These are phyloP conservation scores for Apostasia ramifera DNA, from an alignment of 106 monocot species.

Conservation along the genomic window DNA sequence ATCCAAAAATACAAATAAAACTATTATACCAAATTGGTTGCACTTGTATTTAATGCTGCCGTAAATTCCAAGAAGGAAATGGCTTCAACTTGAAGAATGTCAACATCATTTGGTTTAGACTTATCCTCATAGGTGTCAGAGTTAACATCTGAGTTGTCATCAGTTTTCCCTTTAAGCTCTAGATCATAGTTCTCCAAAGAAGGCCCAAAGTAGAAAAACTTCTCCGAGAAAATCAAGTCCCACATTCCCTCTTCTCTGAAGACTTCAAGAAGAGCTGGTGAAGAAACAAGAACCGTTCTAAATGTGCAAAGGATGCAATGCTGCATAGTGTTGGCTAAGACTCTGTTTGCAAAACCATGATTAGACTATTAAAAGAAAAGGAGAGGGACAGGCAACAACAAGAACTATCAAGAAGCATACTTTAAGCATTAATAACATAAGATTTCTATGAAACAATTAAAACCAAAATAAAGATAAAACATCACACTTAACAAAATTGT, in stretches of 20 bases:
- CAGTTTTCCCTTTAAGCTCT: constrained; percentile 4
- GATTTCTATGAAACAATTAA: too few relatives aligned
- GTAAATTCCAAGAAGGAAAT: constrained; percentile 95
- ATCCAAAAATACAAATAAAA: background rate
- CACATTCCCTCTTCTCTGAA: constrained; percentile 91
- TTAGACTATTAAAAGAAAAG: too few relatives aligned
- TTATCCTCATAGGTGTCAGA: constrained; percentile 10
- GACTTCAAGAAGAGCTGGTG: constrained; percentile 69
- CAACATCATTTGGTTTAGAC: constrained; percentile 26
- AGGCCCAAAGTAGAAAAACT: constrained; percentile 81
- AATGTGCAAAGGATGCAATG: constrained; percentile 74
- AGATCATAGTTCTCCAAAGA: constrained; percentile 23
- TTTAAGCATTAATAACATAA: too few relatives aligned
- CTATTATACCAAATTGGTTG: constrained; percentile 65
- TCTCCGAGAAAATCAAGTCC: constrained; percentile 90
- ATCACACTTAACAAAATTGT: too few relatives aligned
- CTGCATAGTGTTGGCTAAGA: constrained; percentile 69
- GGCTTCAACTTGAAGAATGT: constrained; percentile 74
- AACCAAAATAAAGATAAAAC: too few relatives aligned
- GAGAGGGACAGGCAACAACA: too few relatives aligned
- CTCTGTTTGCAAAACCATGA: constrained; percentile 29
- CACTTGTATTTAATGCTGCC: constrained; percentile 59
- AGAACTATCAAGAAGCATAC: too few relatives aligned
- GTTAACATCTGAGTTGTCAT: constrained; percentile 7
- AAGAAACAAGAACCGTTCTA: constrained; percentile 73